phyloP scores from a whole-genome alignment of 306 rosid species.

The Cicer arietinum region DNA sequence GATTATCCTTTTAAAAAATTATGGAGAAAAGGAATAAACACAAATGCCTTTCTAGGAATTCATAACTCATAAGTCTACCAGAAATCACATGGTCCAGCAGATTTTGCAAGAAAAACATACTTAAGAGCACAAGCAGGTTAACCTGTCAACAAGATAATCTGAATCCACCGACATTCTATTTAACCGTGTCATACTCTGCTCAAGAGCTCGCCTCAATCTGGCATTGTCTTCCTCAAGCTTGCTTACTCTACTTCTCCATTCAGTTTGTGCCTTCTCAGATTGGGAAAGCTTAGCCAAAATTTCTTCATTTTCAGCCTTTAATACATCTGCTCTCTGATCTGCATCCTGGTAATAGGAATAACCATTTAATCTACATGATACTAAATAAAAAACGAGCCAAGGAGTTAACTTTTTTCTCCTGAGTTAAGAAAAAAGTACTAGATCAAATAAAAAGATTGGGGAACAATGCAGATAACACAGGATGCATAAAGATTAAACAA shows the following conservation, averaged over 20 bases:
- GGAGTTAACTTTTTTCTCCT: background rate
- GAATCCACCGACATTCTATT: slow-evolving; percentile 96
- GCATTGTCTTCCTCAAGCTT: slow-evolving; percentile 94
- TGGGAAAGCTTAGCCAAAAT: slow-evolving; percentile 64
- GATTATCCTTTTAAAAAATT: background rate
- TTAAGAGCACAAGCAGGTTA: slow-evolving; percentile 42
- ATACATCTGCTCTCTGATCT: slow-evolving; percentile 62
- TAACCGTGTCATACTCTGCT: slow-evolving; percentile 88
- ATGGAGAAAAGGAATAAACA: slow-evolving; percentile 3
- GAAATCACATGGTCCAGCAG: slow-evolving; percentile 19
- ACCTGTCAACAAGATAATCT: slow-evolving; percentile 94
- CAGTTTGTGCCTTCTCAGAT: slow-evolving; percentile 69
- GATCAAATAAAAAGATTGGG: background rate
- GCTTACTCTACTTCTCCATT: slow-evolving; percentile 82
- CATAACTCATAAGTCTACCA: slow-evolving; percentile 9
- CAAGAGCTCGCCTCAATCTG: slow-evolving; percentile 77
- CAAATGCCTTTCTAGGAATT: slow-evolving; percentile 7
- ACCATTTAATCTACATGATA: slow-evolving; percentile 33
- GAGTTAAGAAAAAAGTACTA: background rate
- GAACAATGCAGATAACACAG: background rate
- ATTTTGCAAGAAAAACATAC: slow-evolving; percentile 16
- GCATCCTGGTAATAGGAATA: slow-evolving; percentile 62
- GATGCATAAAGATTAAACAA: slow-evolving; percentile 16
- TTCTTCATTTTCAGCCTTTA: slow-evolving; percentile 66
- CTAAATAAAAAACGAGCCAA: slow-evolving; percentile 19